Evolutionary conservation across 495 filamentous ascomycete genomes (phyloP).

Genomic region (Podospora pseudoanserina): DNA sequence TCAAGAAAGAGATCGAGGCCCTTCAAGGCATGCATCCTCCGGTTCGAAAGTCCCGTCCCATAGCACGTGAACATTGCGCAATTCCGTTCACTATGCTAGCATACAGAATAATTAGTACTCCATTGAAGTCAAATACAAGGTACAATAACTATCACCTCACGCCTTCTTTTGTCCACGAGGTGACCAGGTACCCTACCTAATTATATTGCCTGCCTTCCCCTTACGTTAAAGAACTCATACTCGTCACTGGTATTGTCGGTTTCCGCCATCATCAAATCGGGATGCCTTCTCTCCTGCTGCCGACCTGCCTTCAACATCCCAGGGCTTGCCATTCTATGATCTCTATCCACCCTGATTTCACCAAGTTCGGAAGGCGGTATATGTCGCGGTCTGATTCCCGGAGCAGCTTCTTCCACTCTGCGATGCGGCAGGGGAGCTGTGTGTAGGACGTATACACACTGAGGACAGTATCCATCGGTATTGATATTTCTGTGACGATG

Average conservation of each 20-base stretch:
- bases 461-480: constrained; percentile 3
- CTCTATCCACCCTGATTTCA: not conserved
- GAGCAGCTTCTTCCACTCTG: not conserved
- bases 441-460: constrained; percentile 6
- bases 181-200: too few species aligned
- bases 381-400: not conserved
- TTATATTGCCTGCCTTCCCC: too few species aligned
- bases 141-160: too few species aligned
- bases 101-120: too few species aligned
- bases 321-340: not conserved
- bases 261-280: not conserved
- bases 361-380: not conserved
- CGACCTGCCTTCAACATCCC: too few species aligned
- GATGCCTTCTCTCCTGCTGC: not conserved
- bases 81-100: too few species aligned
- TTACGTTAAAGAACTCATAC: not conserved
- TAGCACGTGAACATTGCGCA: too few species aligned
- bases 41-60: too few species aligned
- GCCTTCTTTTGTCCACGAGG: too few species aligned
- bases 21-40: not conserved
- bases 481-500: not conserved
- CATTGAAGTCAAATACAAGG: too few species aligned
- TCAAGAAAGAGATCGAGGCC: not conserved
- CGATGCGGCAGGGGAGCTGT: not conserved
- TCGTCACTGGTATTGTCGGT: not conserved